phyloP scores from a whole-genome alignment of 1,284 basidiomycete genomes.

The Rhodotorula sp. region DNA sequence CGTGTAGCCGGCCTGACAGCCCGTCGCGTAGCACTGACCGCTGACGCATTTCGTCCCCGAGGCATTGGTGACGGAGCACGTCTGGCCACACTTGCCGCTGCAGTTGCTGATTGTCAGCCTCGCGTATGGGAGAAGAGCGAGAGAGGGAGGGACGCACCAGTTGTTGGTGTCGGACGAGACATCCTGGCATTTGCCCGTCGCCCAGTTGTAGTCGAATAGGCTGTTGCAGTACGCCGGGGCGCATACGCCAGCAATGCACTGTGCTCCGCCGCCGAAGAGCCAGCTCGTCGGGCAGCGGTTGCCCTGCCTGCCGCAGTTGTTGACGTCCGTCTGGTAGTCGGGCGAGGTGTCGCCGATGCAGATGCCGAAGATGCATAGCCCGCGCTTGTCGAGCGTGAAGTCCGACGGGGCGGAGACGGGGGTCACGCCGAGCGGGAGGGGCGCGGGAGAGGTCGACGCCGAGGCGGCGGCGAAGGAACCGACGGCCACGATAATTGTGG shows the following conservation, averaged over 20 bases:
- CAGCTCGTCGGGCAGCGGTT: conserved; percentile 16
- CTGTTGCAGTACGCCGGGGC: conserved; percentile 21
- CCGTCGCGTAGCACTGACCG: conserved; percentile 2
- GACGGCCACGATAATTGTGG: conserved; percentile 2
- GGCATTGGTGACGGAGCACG: conserved; percentile 25
- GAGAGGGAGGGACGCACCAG: conserved; percentile 15
- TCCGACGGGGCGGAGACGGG: conserved; percentile 7
- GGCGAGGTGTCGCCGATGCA: conserved; percentile 17
- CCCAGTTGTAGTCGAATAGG: conserved; percentile 33
- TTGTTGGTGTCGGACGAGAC: conserved; percentile 22
- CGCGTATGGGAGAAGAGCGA: not conserved
- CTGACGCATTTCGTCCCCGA: not conserved
- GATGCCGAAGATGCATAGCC: conserved; percentile 18
- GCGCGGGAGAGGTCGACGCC: conserved; percentile 11
- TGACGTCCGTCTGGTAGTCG: conserved; percentile 22
- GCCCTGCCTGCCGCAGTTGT: conserved; percentile 24
- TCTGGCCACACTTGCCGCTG: conserved; percentile 35
- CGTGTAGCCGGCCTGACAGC: conserved; percentile 11
- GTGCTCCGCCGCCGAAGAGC: conserved; percentile 20
- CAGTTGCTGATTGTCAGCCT: not conserved
- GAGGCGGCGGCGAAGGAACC: conserved; percentile 2
- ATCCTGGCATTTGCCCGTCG: conserved; percentile 20
- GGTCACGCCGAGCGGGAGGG: conserved; percentile 1
- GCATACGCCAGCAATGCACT: conserved; percentile 24
- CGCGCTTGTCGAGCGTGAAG: conserved; percentile 20